phyloP scores from a whole-genome alignment of 2,329 filamentous ascomycete species.

The Blumeria hordei region DNA sequence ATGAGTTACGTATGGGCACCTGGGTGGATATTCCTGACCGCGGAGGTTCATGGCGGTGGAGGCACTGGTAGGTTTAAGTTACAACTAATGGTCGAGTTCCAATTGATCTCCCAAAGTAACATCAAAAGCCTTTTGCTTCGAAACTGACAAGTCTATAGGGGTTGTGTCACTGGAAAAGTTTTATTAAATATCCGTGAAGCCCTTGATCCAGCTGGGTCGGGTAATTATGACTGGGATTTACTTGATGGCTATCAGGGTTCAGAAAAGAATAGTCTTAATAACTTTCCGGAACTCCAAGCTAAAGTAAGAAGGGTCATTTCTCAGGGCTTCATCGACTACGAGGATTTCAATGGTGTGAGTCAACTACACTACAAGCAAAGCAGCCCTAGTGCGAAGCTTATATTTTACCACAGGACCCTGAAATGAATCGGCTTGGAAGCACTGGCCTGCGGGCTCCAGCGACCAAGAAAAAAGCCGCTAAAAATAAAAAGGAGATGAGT shows the following conservation, averaged over 20 bases:
- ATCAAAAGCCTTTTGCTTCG: not conserved
- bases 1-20: constrained; percentile 51
- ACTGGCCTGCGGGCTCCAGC: constrained; percentile 9
- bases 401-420: constrained; percentile 11
- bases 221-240: constrained; percentile 18
- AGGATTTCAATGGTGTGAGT: constrained; percentile 67
- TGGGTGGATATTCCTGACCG: constrained; percentile 31
- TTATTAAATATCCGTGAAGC: constrained; percentile 38
- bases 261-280: constrained; percentile 26
- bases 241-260: constrained; percentile 46
- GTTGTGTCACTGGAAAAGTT: constrained; percentile 61
- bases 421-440: constrained; percentile 15
- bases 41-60: constrained; percentile 47
- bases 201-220: constrained; percentile 24
- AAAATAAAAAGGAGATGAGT: constrained; percentile 5
- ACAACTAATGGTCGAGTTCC: not conserved
- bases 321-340: constrained; percentile 58
- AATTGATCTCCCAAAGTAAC: too few species aligned
- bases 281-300: constrained; percentile 36
- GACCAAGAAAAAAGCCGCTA: constrained; percentile 8
- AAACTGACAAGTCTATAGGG: constrained; percentile 28
- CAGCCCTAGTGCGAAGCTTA: not conserved
- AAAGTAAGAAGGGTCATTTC: constrained; percentile 51
- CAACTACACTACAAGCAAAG: not conserved
- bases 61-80: constrained; percentile 47